A percentile compares a stretch with the other conserved stretches of the same genome.
These are phyloP conservation scores for Fusarium neocosmosporiellum DNA, from an alignment of 2,329 filamentous ascomycete genomes.

Conservation along the genomic window DNA sequence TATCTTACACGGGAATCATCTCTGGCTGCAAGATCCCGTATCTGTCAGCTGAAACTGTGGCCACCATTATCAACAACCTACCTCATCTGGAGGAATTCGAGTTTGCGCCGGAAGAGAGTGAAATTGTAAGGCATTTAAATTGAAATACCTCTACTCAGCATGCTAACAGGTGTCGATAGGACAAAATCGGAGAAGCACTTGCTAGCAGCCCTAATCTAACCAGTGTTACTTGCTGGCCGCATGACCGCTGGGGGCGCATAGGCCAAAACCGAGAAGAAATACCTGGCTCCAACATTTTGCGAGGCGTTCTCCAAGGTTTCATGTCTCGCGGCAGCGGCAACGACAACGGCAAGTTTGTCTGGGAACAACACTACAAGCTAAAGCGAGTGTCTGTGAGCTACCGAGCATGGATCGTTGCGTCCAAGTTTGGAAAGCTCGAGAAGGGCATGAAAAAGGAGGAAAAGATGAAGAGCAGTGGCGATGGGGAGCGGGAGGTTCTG, in stretches of 20 bases:
- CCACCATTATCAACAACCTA: constrained; percentile 18
- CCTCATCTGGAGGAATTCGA: constrained; percentile 11
- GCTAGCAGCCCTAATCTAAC: constrained; percentile 11
- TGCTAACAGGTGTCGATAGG: neutral
- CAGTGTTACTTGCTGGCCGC: constrained; percentile 10
- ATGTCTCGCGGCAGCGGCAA: neutral
- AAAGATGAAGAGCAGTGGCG: neutral
- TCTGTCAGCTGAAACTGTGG: constrained; percentile 17
- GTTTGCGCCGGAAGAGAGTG: constrained; percentile 8
- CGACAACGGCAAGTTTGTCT: neutral
- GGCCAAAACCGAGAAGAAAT: neutral
- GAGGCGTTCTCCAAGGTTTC: neutral
- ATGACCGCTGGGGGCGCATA: neutral
- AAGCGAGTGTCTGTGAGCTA: neutral
- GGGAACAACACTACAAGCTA: constrained; percentile 32
- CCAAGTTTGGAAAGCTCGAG: constrained; percentile 3
- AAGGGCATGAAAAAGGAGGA: constrained; percentile 16
- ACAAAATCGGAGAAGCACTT: constrained; percentile 16
- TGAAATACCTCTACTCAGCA: neutral
- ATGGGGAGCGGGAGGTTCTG: neutral
- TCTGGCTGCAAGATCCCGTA: constrained; percentile 4
- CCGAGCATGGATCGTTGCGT: constrained; percentile 17
- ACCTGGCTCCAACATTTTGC: neutral
- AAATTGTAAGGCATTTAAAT: constrained; percentile 10
- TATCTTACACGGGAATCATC: neutral